Evolutionary conservation across 2,329 filamentous ascomycete species (phyloP).

Genomic region (Periconia digitata): DNA sequence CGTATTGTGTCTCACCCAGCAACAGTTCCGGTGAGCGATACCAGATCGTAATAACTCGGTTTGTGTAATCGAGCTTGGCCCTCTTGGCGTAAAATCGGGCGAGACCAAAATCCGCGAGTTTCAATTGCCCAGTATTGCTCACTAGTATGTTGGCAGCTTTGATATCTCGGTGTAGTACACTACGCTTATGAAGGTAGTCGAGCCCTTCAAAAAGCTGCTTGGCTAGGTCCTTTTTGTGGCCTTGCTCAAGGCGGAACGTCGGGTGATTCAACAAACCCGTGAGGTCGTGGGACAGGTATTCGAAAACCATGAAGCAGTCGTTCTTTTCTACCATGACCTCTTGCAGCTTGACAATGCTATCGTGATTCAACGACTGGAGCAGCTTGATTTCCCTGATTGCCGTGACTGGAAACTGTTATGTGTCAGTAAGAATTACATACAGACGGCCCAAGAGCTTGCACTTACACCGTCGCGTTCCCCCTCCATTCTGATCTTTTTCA

Average conservation of each 20-base stretch:
- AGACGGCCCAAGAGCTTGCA: constrained; percentile 9
- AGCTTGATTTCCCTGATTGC: constrained; percentile 90
- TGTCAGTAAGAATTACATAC: constrained; percentile 24
- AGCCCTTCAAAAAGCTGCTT: constrained; percentile 92
- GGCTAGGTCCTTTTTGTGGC: constrained; percentile 90
- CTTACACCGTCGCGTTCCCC: constrained; percentile 77
- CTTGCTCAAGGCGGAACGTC: constrained; percentile 77
- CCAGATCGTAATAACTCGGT: constrained; percentile 98
- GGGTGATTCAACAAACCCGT: constrained; percentile 95
- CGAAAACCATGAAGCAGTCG: constrained; percentile 99
- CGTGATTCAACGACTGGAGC: constrained; percentile 80
- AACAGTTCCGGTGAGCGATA: constrained; percentile 94
- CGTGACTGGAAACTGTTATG: constrained; percentile 72
- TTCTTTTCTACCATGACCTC: constrained; percentile 99
- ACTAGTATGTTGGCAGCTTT: constrained; percentile 98
- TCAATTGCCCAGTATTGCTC: constrained; percentile 83
- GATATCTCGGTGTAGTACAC: constrained; percentile 96
- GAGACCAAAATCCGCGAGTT: constrained; percentile 93
- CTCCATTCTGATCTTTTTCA: constrained; percentile 93
- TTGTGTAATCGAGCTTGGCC: constrained; percentile 91
- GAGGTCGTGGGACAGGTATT: constrained; percentile 94
- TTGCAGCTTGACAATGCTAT: constrained; percentile 78
- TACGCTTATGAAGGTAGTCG: constrained; percentile 87
- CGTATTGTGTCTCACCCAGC: constrained; percentile 92
- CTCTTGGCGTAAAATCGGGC: constrained; percentile 95